These are phyloP conservation scores for Ogataea methylovora DNA, from an alignment of 805 yeast species.

Conservation along the genomic window DNA sequence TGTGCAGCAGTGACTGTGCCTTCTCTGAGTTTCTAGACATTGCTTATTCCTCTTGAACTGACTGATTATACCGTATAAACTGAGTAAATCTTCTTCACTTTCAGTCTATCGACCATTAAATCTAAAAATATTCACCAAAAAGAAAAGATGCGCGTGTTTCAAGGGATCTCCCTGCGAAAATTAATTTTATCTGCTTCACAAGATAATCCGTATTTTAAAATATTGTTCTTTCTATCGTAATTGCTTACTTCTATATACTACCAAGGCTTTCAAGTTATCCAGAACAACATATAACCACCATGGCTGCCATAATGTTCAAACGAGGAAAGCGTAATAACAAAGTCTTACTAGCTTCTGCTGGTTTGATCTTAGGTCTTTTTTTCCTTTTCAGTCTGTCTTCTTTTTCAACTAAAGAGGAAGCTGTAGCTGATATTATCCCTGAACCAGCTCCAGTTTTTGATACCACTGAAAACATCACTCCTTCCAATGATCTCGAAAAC, in stretches of 20 bases:
- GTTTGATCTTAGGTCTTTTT: slow-evolving; percentile 35
- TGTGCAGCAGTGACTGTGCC: slow-evolving; percentile 61
- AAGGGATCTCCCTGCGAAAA: no score
- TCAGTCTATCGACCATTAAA: no score
- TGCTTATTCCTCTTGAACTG: no score
- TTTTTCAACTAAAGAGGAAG: slow-evolving; percentile 3
- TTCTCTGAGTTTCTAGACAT: slow-evolving; percentile 79
- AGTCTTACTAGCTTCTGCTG: slow-evolving; percentile 44
- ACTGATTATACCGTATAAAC: no score
- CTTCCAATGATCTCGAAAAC: slow-evolving; percentile 1
- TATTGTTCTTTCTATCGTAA: no score
- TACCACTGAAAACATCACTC: background rate
- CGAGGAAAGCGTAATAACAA: slow-evolving; percentile 36
- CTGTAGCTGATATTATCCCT: slow-evolving; percentile 5
- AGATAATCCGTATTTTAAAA: no score
- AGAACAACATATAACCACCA: slow-evolving; percentile 3
- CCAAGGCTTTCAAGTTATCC: no score
- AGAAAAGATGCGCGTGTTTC: no score
- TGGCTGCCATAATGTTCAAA: slow-evolving; percentile 23
- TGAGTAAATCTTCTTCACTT: no score
- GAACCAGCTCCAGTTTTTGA: slow-evolving; percentile 1
- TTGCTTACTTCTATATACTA: no score
- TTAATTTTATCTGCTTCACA: no score
- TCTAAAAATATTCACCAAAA: no score
- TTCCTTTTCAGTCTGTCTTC: slow-evolving; percentile 38